Evolutionary conservation across 2,329 filamentous ascomycete species (phyloP), one percentile per base, ranked within the genome.

Genomic region (Fusarium sp.): DNA sequence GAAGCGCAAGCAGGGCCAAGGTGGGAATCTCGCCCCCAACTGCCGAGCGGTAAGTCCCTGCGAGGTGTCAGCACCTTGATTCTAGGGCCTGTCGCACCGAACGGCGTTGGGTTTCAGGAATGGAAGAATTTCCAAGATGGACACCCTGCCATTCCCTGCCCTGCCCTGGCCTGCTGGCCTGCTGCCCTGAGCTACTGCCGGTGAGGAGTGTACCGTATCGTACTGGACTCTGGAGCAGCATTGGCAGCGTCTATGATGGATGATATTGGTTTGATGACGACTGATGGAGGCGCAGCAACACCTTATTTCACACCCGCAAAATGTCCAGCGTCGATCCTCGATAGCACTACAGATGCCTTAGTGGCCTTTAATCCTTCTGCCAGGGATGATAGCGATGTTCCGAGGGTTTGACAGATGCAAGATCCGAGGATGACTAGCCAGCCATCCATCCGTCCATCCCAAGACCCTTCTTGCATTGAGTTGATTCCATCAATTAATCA

Each of bases 51-150:
- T 51, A 67, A 59, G 48, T 63, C 60, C 51, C 48, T 69, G 65
- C 51, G 52, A 45, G 47, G 58, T 61, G 66, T 70, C 56, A 73
- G 68, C 62, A 70, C 66, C 58, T 70, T 73, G 70, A 63, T 63
- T 70, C 61, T 25, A 33, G 33, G 37, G 39, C 40, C 48, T 61
- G 58, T 61, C 36, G 56, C 45, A 62, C 66, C 57, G 56, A 58
- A 63, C 57, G 56, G 70, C 54, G 21, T 58, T 17, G 46, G 49
- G 68, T 66, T 73, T 72, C 70, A 73, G 61, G 29, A 62, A 58
- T 51, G 40, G 14, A 37, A 37, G 29, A 31, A 31, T 13, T 43
- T 14, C 29, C 57, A 41, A 46, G 23, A 54, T 36, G 37, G 37
- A 42, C 43, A 33, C 36, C 31, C 31, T 31, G 6, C 29, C 29